Conservation (phyloP, 768 basidiomycete genomes). For the Lentinula lateritia region DNA sequence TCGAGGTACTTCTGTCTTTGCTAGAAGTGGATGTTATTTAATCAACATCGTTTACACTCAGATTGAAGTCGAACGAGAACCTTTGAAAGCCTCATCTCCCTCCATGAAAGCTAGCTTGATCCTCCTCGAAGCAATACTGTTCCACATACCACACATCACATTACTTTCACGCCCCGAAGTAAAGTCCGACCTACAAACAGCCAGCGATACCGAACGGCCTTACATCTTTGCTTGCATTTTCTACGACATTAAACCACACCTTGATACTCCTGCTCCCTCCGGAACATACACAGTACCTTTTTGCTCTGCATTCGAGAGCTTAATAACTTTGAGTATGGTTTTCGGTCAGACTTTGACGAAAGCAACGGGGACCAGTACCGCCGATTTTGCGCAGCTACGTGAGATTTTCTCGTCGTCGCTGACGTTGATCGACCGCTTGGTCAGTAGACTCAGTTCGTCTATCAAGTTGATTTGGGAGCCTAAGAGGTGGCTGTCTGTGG, state of each 20-base stretch:
- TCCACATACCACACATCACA: conserved; percentile 42
- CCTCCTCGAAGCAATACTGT: conserved; percentile 51
- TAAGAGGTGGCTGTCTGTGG: conserved; percentile 49
- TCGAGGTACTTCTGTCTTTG: conserved; percentile 43
- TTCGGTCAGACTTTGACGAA: conserved; percentile 35
- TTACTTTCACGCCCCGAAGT: conserved; percentile 47
- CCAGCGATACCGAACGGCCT: conserved; percentile 28
- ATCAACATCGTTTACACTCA: conserved; percentile 11
- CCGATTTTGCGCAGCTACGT: conserved; percentile 29
- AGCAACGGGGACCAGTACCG: conserved; percentile 13
- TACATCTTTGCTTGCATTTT: conserved; percentile 57
- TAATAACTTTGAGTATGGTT: conserved; percentile 38
- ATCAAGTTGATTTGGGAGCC: conserved; percentile 56
- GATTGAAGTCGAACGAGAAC: conserved; percentile 31
- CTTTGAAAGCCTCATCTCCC: conserved; percentile 26
- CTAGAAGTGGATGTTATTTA: background rate
- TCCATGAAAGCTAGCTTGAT: conserved; percentile 36
- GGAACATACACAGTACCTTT: conserved; percentile 43
- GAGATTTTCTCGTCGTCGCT: conserved; percentile 51
- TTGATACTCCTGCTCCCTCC: conserved; percentile 13
- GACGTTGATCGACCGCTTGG: conserved; percentile 44
- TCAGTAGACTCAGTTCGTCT: conserved; percentile 34
- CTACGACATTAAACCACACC: conserved; percentile 41
- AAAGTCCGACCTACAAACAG: conserved; percentile 27
- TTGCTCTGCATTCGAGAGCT: conserved; percentile 49